phyloP scores from a whole-genome alignment of 75 land plant species.

The Pinus tabuliformis region DNA sequence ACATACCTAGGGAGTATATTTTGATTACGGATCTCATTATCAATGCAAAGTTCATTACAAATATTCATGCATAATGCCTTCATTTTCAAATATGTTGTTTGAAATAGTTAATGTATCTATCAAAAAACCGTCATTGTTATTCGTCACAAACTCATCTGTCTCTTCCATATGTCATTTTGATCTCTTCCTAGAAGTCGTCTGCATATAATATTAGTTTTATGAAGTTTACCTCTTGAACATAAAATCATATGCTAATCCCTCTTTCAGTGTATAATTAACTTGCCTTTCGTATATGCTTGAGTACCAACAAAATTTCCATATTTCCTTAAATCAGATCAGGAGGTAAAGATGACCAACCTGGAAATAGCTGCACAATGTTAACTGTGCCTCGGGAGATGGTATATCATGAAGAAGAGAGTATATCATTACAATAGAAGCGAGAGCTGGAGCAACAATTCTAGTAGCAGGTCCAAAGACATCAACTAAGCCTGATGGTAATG shows the following conservation, averaged over 20 bases:
- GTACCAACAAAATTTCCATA: not conserved
- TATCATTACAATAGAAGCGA: conserved; percentile 75
- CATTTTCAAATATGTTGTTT: conserved; percentile 87
- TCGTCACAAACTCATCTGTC: conserved; percentile 69
- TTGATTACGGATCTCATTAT: conserved; percentile 80
- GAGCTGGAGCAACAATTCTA: conserved; percentile 72
- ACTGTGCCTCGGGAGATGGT: conserved; percentile 71
- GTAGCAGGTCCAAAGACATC: conserved; percentile 55
- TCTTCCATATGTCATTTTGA: conserved; percentile 70
- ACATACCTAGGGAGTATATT: conserved; percentile 88
- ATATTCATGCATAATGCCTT: conserved; percentile 57
- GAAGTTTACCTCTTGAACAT: no score
- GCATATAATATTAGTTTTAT: not conserved
- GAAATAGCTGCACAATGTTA: conserved; percentile 71
- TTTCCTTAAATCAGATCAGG: not conserved
- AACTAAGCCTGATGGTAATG: conserved; percentile 64
- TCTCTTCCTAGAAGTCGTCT: conserved; percentile 87
- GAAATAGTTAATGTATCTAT: conserved; percentile 60
- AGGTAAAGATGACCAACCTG: conserved; percentile 41
- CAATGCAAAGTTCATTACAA: conserved; percentile 76
- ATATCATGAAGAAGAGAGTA: conserved; percentile 85
- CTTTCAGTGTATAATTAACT: not conserved
- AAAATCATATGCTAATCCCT: not conserved
- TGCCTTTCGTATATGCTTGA: no score
- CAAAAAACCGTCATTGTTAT: conserved; percentile 45